These are phyloP conservation scores for Penicillium concentricum DNA, from an alignment of 2,329 filamentous ascomycete genomes.

Conservation along the genomic window DNA sequence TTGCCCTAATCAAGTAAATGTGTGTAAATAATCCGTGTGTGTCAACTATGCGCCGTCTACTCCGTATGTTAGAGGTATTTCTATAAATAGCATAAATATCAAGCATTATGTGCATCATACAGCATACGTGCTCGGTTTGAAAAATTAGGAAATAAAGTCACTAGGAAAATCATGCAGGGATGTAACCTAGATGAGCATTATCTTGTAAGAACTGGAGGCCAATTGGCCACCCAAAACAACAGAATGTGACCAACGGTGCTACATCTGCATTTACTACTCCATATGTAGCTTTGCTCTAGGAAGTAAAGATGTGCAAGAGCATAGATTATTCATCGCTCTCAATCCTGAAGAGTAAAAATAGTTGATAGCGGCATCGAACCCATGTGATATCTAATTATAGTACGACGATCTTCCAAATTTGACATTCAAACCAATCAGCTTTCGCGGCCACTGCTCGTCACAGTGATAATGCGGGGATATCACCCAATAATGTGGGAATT, in stretches of 20 bases:
- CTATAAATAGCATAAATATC: neutral
- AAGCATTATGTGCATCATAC: neutral
- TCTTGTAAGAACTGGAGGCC: neutral
- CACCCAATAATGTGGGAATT: neutral
- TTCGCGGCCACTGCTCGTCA: conserved; percentile 4
- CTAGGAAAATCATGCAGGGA: neutral
- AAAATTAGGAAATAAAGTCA: neutral
- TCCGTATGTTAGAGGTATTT: neutral
- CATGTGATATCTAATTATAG: conserved; percentile 2
- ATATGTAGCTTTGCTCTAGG: neutral
- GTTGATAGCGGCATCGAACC: neutral
- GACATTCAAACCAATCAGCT: neutral
- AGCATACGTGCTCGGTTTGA: neutral
- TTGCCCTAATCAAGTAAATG: neutral
- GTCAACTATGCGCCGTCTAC: neutral
- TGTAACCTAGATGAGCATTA: neutral
- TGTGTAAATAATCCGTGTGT: neutral
- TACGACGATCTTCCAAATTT: neutral
- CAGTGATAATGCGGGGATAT: conserved; percentile 6
- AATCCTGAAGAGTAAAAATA: neutral
- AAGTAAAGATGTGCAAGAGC: neutral
- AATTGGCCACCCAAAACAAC: neutral
- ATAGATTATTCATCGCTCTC: neutral
- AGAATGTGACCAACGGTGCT: neutral
- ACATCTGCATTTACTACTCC: neutral